These are phyloP conservation scores for Pseudocercospora fijiensis DNA, from an alignment of 2,329 filamentous ascomycete species.

Conservation along the genomic window DNA sequence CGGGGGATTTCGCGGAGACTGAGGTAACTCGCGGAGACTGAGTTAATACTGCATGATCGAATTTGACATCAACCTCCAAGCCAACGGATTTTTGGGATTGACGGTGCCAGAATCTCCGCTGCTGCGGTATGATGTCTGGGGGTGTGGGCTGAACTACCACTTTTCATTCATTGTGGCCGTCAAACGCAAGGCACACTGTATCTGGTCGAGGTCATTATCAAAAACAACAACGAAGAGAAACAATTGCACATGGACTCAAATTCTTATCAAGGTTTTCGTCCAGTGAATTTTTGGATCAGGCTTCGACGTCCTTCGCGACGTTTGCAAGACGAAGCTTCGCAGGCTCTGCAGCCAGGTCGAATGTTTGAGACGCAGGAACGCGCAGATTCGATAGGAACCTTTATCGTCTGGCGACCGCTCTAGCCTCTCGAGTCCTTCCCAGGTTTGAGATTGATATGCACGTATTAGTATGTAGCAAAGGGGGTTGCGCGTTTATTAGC, in stretches of 20 bases:
- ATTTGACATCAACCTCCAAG: background rate
- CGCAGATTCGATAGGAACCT: background rate
- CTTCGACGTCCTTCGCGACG: background rate
- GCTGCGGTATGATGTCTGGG: background rate
- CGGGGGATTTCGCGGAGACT: background rate
- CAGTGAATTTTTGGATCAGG: background rate
- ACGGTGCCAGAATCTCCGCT: background rate
- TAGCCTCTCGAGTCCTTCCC: background rate
- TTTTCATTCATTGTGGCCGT: background rate
- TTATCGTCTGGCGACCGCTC: background rate
- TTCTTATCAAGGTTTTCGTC: background rate
- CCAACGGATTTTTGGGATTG: background rate
- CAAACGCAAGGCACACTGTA: background rate
- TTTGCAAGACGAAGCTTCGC: background rate
- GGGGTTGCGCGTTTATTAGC: background rate
- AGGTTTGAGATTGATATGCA: background rate
- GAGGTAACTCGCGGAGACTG: background rate
- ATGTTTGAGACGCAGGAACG: background rate
- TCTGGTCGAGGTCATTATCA: background rate
- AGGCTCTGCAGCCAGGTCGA: background rate
- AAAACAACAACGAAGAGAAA: background rate
- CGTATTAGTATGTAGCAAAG: background rate
- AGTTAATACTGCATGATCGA: background rate
- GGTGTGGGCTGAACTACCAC: background rate
- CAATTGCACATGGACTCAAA: background rate